Conservation (phyloP, 169 alveolate genomes). For the Plasmodium gonderi region DNA sequence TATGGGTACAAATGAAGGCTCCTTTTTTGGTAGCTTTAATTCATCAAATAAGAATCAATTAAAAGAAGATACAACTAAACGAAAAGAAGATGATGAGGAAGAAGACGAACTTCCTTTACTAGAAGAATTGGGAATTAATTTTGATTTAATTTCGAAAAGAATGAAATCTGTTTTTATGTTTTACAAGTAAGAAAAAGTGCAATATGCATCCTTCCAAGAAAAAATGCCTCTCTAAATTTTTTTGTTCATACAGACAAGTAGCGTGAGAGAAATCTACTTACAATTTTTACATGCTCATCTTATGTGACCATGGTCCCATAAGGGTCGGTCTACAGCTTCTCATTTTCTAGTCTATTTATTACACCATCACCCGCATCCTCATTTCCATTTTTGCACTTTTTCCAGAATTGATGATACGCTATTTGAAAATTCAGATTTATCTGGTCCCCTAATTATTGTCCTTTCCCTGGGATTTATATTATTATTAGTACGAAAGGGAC, state of each 20-base stretch:
- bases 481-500: constrained; percentile 77
- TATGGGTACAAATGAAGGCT: neutral
- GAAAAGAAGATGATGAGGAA: constrained; percentile 31
- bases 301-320: neutral
- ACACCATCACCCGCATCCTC: neutral
- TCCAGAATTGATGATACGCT: constrained; percentile 58
- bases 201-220: too few relatives aligned
- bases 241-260: too few relatives aligned
- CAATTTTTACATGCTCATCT: too few relatives aligned
- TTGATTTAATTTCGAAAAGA: constrained; percentile 75
- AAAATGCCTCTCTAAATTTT: too few relatives aligned
- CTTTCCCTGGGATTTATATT: constrained; percentile 83
- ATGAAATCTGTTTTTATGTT: constrained; percentile 71
- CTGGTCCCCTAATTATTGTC: constrained; percentile 84
- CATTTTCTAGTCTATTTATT: neutral
- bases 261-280: too few relatives aligned
- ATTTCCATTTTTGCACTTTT: neutral
- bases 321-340: neutral
- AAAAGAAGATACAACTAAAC: neutral
- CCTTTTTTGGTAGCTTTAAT: constrained; percentile 8
- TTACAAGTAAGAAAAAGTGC: constrained; percentile 28
- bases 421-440: constrained; percentile 82
- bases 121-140: constrained; percentile 81
- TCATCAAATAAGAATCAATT: neutral
- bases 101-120: constrained; percentile 77